phyloP scores from a whole-genome alignment of 23 red algal species.

The Gracilaria vermiculophylla region DNA sequence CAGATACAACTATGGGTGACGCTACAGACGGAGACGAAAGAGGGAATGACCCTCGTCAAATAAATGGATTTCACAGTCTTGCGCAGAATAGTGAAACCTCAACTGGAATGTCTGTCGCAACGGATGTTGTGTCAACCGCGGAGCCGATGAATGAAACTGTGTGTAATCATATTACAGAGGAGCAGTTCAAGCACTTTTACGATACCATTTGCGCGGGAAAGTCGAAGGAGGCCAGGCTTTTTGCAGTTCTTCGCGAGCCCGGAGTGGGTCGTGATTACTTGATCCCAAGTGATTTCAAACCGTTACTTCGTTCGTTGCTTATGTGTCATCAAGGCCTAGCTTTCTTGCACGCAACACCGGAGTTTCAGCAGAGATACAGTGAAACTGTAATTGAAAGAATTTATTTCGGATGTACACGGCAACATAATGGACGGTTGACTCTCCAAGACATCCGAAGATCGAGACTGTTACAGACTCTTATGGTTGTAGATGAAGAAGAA shows the following conservation, averaged over 20 bases:
- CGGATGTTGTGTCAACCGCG: background rate
- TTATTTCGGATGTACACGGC: conserved; percentile 80
- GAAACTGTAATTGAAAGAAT: conserved; percentile 98
- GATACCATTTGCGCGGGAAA: conserved; percentile 14
- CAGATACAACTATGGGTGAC: conserved; percentile 56
- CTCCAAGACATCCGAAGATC: conserved; percentile 71
- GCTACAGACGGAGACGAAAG: background rate
- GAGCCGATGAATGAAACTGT: background rate
- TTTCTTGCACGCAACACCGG: conserved; percentile 91
- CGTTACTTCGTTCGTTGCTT: conserved; percentile 77
- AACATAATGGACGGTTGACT: conserved; percentile 73
- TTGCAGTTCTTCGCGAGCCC: conserved; percentile 53
- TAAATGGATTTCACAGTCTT: conserved; percentile 18
- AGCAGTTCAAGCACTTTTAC: conserved; percentile 58
- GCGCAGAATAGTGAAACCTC: background rate
- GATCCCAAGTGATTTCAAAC: conserved; percentile 73
- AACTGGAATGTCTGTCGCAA: background rate
- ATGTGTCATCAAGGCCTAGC: conserved; percentile 83
- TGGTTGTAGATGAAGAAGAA: conserved; percentile 91
- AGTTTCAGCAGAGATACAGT: conserved; percentile 96
- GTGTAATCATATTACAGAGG: conserved; percentile 33
- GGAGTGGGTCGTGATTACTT: conserved; percentile 64
- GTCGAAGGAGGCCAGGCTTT: conserved; percentile 62
- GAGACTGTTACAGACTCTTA: conserved; percentile 72
- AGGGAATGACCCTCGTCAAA: background rate